Evolutionary conservation across 2,329 filamentous ascomycete species (phyloP).

Genomic region (Geosmithia flava): DNA sequence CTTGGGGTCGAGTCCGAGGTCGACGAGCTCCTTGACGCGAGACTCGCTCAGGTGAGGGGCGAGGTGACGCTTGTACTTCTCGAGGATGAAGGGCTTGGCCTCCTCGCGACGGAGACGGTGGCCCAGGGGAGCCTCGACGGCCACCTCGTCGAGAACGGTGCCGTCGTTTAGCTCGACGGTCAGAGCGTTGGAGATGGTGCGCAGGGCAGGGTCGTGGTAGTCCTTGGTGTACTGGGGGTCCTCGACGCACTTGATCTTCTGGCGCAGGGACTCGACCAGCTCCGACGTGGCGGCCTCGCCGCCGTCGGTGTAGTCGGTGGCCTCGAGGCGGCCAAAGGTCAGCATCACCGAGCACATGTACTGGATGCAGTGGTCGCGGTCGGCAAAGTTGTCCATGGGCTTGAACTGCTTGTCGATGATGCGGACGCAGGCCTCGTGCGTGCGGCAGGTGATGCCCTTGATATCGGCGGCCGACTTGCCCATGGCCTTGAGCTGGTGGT

Average conservation of each 20-base stretch:
- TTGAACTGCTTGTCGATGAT: conserved; percentile 99
- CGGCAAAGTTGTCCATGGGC: conserved; percentile 99
- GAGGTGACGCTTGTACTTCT: conserved; percentile 91
- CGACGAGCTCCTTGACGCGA: conserved; percentile 71
- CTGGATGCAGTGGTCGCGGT: conserved; percentile 98
- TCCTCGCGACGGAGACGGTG: conserved; percentile 86
- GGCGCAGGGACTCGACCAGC: conserved; percentile 79
- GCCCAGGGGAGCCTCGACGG: conserved; percentile 87
- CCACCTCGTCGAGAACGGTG: conserved; percentile 78
- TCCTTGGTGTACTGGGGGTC: conserved; percentile 89
- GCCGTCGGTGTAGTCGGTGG: conserved; percentile 86
- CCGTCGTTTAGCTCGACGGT: conserved; percentile 93
- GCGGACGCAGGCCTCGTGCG: conserved; percentile 94
- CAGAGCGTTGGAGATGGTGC: conserved; percentile 94
- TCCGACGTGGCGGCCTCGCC: conserved; percentile 82
- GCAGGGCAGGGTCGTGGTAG: conserved; percentile 88
- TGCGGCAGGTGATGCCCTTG: conserved; percentile 85
- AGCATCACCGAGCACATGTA: conserved; percentile 99
- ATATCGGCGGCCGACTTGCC: conserved; percentile 92
- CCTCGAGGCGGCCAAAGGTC: conserved; percentile 84
- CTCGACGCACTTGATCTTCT: conserved; percentile 93
- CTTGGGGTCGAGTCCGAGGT: conserved; percentile 63
- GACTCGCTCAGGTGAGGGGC: conserved; percentile 67
- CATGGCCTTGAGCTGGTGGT: conserved; percentile 67
- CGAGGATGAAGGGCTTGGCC: conserved; percentile 92